phyloP scores from a whole-genome alignment of 1,284 basidiomycete genomes.

The Exobasidium cylindrosporum region DNA sequence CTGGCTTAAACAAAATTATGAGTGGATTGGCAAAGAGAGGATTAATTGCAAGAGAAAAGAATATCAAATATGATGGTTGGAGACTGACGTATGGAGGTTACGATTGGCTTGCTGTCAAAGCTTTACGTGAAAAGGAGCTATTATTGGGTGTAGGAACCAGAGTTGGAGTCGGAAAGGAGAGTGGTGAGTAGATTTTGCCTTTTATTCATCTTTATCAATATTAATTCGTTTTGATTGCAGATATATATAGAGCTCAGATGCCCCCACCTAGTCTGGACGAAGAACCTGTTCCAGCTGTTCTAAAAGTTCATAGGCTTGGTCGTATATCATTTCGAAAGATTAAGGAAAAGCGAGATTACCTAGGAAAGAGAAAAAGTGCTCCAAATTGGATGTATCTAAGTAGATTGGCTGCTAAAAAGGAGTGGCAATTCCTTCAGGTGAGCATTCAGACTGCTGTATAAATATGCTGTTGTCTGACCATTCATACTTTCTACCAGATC shows the following conservation, averaged over 20 bases:
- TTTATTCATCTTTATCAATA: too few species aligned
- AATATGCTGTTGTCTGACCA: slow-evolving; percentile 1
- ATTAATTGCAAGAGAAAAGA: slow-evolving; percentile 82
- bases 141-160: slow-evolving; percentile 75
- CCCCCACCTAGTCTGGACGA: neutral
- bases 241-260: slow-evolving; percentile 5
- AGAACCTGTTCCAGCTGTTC: slow-evolving; percentile 70
- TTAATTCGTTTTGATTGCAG: neutral
- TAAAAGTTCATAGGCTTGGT: slow-evolving; percentile 90
- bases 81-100: slow-evolving; percentile 95
- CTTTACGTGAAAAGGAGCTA: slow-evolving; percentile 69
- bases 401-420: slow-evolving; percentile 88
- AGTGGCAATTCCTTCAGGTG: slow-evolving; percentile 94
- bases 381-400: slow-evolving; percentile 99
- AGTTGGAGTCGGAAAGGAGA: slow-evolving; percentile 97
- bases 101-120: slow-evolving; percentile 89
- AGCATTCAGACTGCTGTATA: too few species aligned
- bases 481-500: too few species aligned
- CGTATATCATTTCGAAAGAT: slow-evolving; percentile 94
- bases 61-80: slow-evolving; percentile 94
- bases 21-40: slow-evolving; percentile 87
- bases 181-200: slow-evolving; percentile 57
- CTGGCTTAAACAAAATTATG: slow-evolving; percentile 88
- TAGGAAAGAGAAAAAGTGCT: slow-evolving; percentile 89
- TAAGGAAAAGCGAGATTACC: slow-evolving; percentile 94